Evolutionary conservation across 1,284 basidiomycete genomes (phyloP).

Genomic region (Malassezia globosa): DNA sequence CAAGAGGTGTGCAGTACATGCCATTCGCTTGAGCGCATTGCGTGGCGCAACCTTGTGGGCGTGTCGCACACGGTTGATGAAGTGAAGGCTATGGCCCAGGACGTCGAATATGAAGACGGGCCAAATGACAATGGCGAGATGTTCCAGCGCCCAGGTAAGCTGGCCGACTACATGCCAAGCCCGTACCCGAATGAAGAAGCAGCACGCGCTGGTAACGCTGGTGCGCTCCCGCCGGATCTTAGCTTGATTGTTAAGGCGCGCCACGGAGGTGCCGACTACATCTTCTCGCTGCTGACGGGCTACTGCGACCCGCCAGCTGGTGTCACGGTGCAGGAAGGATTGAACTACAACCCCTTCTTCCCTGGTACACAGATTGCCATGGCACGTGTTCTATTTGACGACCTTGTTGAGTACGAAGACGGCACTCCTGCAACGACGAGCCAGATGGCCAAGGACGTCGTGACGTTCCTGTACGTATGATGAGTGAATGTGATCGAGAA

Average conservation of each 20-base stretch:
- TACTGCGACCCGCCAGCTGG: constrained; percentile 95
- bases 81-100: constrained; percentile 77
- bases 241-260: constrained; percentile 96
- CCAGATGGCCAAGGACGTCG: constrained; percentile 99
- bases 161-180: constrained; percentile 86
- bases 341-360: constrained; percentile 49
- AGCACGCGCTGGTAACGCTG: constrained; percentile 81
- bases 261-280: constrained; percentile 90
- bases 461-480: constrained; percentile 73
- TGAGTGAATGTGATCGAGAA: too few species aligned
- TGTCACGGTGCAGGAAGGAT: constrained; percentile 68
- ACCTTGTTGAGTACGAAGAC: constrained; percentile 47
- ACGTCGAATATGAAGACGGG: constrained; percentile 86
- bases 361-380: constrained; percentile 70
- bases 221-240: constrained; percentile 92
- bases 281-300: constrained; percentile 92
- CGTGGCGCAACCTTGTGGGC: constrained; percentile 98
- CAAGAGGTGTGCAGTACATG: constrained; percentile 97
- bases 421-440: constrained; percentile 91
- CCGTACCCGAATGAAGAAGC: constrained; percentile 98
- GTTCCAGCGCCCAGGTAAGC: constrained; percentile 95
- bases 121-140: constrained; percentile 91
- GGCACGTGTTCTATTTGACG: constrained; percentile 92
- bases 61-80: constrained; percentile 93
- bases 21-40: constrained; percentile 97